Evolutionary conservation across 2,329 filamentous ascomycete species (phyloP), one percentile per base, ranked within the genome.

Genomic region (Colletotrichum camelliae): DNA sequence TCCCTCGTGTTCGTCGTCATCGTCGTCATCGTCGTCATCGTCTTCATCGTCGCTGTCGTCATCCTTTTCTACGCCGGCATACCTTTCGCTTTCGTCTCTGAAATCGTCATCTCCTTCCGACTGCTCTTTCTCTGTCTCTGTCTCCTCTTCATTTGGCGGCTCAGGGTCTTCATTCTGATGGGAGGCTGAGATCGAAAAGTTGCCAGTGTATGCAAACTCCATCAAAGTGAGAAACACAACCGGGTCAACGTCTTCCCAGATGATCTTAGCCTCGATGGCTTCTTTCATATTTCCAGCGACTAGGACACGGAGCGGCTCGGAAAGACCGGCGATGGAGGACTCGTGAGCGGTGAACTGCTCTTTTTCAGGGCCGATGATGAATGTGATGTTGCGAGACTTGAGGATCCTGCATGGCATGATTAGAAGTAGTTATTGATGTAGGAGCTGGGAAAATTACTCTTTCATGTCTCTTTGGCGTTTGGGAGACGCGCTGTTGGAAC

Each of bases 391-490:
- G 2, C 37, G 39, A 4, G 37, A 66, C 24, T 48, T 52, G 10
- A 66, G 7, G 4, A 48, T 48, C 16, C 37, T 66, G 1, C 1
- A 2, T 4, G 8, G 2, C 15, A 2, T n/a, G 2, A 10, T 43
- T 43, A 43, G 37, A 16, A 43, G 1, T 10, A 1, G 16, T 1
- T 43, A 0, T 0, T 10, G 16, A 10, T 43, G 37, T 18, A 43
- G 37, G 16, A 1, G 0, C 37, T 18, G n/a, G 18, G 0, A 4
- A 6, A 48, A 2, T 6, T 48, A 48, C 39, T 48, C 43, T 48
- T 21, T 4, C 43, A 48, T n/a, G 10, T 21, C 3, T 21, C 3
- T 48, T 7, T 21, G 43, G 18, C 1, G 43, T 4, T 48, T 48
- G 3, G 43, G 3, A 21, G 43, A 9, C 5, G 43, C 10, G 5